These are phyloP conservation scores for Nicotiana sylvestris DNA, from an alignment of 257 asterid species.

Conservation along the genomic window DNA sequence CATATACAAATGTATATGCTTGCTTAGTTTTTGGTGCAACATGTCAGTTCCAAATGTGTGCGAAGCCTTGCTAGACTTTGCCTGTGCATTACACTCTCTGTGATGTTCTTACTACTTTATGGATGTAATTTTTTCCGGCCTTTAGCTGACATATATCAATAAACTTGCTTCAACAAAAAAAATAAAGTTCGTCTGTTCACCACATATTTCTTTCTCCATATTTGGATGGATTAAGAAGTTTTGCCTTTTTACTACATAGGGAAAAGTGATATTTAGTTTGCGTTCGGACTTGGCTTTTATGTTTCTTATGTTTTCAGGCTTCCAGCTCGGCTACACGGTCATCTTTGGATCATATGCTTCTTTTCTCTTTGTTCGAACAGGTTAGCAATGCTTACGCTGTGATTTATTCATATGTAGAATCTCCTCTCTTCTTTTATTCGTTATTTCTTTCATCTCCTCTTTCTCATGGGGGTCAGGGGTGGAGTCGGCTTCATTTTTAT, in stretches of 20 bases:
- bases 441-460: not conserved
- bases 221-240: not conserved
- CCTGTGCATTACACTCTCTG: too few relatives aligned
- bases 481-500: not conserved
- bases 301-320: slow-evolving; percentile 46
- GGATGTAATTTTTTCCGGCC: too few relatives aligned
- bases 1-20: too few relatives aligned
- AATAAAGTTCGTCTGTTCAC: not conserved
- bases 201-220: not conserved
- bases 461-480: not conserved
- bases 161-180: too few relatives aligned
- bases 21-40: too few relatives aligned
- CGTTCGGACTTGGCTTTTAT: slow-evolving; percentile 9
- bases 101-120: too few relatives aligned
- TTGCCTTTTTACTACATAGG: not conserved
- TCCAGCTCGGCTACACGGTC: slow-evolving; percentile 92
- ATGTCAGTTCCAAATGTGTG: too few relatives aligned
- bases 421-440: not conserved
- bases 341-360: slow-evolving; percentile 90
- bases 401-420: not conserved
- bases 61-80: too few relatives aligned
- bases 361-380: slow-evolving; percentile 86
- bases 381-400: slow-evolving; percentile 31
- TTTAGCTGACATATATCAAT: too few relatives aligned
- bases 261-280: slow-evolving; percentile 4